A percentile compares a stretch with the other conserved stretches of the same genome.
Evolutionary conservation across 805 yeast species (phyloP).

Genomic region (Starmerella gropengiesseri): DNA sequence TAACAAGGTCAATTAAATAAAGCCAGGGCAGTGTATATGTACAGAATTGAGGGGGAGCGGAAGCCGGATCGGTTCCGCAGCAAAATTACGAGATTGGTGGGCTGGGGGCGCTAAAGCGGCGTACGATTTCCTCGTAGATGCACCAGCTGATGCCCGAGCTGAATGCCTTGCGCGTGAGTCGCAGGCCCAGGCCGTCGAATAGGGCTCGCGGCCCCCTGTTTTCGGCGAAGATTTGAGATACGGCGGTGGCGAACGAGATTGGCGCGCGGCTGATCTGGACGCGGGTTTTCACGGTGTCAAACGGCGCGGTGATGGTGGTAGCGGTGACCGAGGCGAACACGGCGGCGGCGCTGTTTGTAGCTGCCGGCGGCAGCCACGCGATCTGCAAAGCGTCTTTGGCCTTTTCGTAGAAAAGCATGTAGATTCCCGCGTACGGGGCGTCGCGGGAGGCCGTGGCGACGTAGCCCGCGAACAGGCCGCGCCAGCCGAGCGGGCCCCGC

Average conservation of each 20-base stretch:
- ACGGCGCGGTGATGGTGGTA: slow-evolving; percentile 84
- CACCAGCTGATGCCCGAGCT: slow-evolving; percentile 98
- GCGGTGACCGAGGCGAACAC: slow-evolving; percentile 65
- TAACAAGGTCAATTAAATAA: too few relatives aligned
- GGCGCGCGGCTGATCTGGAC: slow-evolving; percentile 48
- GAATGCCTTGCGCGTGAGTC: slow-evolving; percentile 74
- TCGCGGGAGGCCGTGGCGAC: slow-evolving; percentile 81
- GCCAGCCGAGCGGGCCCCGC: slow-evolving; percentile 36
- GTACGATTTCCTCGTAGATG: slow-evolving; percentile 77
- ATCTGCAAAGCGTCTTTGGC: slow-evolving; percentile 48
- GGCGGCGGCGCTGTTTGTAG: slow-evolving; percentile 68
- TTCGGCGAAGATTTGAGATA: neutral
- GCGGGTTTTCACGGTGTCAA: slow-evolving; percentile 85
- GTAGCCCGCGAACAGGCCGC: slow-evolving; percentile 77
- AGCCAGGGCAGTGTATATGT: too few relatives aligned
- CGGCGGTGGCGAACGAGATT: slow-evolving; percentile 3
- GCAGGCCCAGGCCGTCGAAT: slow-evolving; percentile 73
- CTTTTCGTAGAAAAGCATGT: slow-evolving; percentile 74
- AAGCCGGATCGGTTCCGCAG: too few relatives aligned
- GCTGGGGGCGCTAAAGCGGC: too few relatives aligned
- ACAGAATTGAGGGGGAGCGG: too few relatives aligned
- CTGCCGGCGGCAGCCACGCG: slow-evolving; percentile 27
- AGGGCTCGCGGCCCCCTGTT: slow-evolving; percentile 28
- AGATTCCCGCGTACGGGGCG: slow-evolving; percentile 93
- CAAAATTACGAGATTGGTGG: too few relatives aligned